These are phyloP conservation scores for Microbotryomycetes sp. DNA, from an alignment of 1,284 basidiomycete species.

Conservation along the genomic window DNA sequence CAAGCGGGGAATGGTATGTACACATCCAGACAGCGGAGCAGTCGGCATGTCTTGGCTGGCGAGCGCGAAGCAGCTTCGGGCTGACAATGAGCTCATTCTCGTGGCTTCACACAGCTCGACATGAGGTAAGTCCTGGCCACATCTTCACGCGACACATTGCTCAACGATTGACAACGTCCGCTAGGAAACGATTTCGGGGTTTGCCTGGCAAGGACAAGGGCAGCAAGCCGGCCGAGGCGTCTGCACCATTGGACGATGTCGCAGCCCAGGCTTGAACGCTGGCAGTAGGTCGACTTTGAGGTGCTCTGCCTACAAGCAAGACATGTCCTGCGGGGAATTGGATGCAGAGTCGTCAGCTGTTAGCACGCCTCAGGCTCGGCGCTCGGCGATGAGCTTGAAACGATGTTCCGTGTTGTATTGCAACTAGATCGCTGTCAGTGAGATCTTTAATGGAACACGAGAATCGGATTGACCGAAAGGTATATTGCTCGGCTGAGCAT, in stretches of 20 bases:
- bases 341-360: no score
- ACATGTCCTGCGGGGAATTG: no score
- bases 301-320: no score
- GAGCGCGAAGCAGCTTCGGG: neutral
- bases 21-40: no score
- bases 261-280: neutral
- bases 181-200: neutral
- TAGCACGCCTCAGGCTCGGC: no score
- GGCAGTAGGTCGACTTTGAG: neutral
- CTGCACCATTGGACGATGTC: neutral
- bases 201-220: neutral
- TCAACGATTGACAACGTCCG: neutral
- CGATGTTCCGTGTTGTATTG: no score
- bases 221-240: neutral
- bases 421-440: no score
- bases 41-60: no score
- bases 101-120: constrained; percentile 13
- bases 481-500: no score
- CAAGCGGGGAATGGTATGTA: constrained; percentile 73
- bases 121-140: constrained; percentile 21
- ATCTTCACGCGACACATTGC: neutral
- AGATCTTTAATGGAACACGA: no score
- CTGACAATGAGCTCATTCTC: neutral
- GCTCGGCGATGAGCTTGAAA: no score
- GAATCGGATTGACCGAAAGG: no score